Base-by-base conservation (phyloP, 805 yeast genomes). In the Wickerhamomyces hampshirensis region DNA sequence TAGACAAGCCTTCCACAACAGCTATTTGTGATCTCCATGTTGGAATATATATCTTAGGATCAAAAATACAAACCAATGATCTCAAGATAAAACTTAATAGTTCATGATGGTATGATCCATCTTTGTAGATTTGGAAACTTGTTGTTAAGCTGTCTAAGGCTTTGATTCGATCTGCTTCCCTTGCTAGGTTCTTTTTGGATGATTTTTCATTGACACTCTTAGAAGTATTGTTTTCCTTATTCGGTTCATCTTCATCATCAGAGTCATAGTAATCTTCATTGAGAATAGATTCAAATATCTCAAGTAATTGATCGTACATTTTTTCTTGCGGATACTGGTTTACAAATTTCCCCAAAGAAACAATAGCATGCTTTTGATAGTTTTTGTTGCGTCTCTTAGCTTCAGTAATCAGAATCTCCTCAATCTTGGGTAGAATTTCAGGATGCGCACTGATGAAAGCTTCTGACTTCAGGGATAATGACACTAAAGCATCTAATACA, bases 401-500 rank as follows among this genome's bases (percentile, higher is more conserved):
- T 53, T 89, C 97, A 1, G 65, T 60, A 4, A 66, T 38, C 1
- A 82, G 71, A 1, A 72, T 63, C 17, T 65, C 64, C 19, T 60
- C 60, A 6, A 83, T 58, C 17, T 47, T 55, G 2, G 55, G 58
- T 23, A 63, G 53, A 5, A 75, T 30, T 0, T 52, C 65, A 1
- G 46, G 39, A 23, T 62, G 51, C 1, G 50, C 37, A 0, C 37
- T 33, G 11, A 79, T 46, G 30, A 53, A 63, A 0, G 46, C 48
- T 31, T 65, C 59, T 7, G 77, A 67, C 40, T 74, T 75, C 13
- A 64, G 50, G 0, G 80, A 53, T 23, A 84, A 65, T 2, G 75
- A 59, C 0, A 84, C 82, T 36, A 89, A 61, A 0, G 96, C 84
- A 26, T 75, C 77, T 14, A 87, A 63, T 1, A 93, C 71, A 19